Evolutionary conservation across 2,329 filamentous ascomycete genomes (phyloP), one percentile per base, ranked within the genome.

Genomic region (Conoideocrella luteorostrata): DNA sequence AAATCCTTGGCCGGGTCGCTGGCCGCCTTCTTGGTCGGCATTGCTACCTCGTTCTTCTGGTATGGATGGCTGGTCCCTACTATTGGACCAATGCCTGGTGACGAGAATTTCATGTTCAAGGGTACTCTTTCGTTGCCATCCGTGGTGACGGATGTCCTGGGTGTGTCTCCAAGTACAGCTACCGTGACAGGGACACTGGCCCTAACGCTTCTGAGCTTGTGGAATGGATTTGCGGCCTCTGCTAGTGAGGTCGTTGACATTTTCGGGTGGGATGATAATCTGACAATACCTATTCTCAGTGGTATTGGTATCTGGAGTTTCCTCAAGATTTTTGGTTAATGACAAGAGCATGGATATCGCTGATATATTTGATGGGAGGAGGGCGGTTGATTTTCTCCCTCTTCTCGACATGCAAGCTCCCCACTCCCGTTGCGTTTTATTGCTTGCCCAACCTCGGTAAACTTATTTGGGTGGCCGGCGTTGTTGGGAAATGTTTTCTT

Each of bases 181-280:
- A 80, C 75, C 12, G 71, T 96, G 38, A 74, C 74, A 1, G 90
- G 93, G 2, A 69, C 76, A 2, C 54, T 84, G 48, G 93, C 93
- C 2, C 71, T 97, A 28, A 84, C 80, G 4, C 70, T 88, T 46
- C 81, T 97, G 78, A 88, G 88, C 59, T 52, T 95, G 30, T 88
- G 86, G 69, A 90, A 90, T 6, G 93, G 93, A n/a, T 66, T 97
- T 34, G 80, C 91, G 42, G 93, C 89, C 33, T 88, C 89, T 45
- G 82, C 82, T 35, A 96, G 89, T 58, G 93, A 98, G 66, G 85
- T 91, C 13, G 75, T 95, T 36, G 89, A 98, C 66, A 59, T 97
- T 1, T 96, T 89, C 61, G 88, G 89, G 38, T 90, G 88, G 86
- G 93, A 98, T 59, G 93, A 98, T 67, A 98, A 98, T 65, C 71